Evolutionary conservation across 2,329 filamentous ascomycete species (phyloP).

Genomic region (Pseudogymnoascus sp.): DNA sequence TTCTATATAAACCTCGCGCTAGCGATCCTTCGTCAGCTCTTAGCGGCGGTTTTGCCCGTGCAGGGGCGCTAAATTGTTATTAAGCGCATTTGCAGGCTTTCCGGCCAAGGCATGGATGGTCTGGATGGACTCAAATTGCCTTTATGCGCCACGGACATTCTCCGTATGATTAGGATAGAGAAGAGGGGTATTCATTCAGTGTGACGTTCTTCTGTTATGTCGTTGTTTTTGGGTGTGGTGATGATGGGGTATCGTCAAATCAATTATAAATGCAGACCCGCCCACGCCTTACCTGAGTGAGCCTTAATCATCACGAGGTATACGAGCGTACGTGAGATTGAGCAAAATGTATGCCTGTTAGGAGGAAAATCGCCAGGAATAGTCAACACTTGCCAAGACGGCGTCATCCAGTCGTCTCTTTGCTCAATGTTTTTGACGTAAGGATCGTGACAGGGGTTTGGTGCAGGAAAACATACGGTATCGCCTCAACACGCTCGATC

Average conservation of each 20-base stretch:
- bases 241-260: background rate
- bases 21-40: background rate
- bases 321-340: background rate
- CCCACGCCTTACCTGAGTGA: background rate
- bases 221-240: background rate
- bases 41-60: conserved; percentile 1
- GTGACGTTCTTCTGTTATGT: background rate
- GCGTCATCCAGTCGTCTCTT: background rate
- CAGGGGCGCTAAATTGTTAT: background rate
- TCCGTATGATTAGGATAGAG: background rate
- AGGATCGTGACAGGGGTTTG: background rate
- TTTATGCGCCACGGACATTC: background rate
- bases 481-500: background rate
- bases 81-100: background rate
- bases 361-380: background rate
- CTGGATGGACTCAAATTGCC: background rate
- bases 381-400: background rate
- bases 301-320: background rate
- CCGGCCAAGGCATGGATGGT: background rate
- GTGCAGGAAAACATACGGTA: background rate
- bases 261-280: background rate
- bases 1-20: conserved; percentile 3
- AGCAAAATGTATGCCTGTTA: background rate
- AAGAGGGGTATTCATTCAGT: background rate
- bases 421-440: background rate